Conservation (phyloP, 768 basidiomycete genomes). For the Tremella yokohamensis region DNA sequence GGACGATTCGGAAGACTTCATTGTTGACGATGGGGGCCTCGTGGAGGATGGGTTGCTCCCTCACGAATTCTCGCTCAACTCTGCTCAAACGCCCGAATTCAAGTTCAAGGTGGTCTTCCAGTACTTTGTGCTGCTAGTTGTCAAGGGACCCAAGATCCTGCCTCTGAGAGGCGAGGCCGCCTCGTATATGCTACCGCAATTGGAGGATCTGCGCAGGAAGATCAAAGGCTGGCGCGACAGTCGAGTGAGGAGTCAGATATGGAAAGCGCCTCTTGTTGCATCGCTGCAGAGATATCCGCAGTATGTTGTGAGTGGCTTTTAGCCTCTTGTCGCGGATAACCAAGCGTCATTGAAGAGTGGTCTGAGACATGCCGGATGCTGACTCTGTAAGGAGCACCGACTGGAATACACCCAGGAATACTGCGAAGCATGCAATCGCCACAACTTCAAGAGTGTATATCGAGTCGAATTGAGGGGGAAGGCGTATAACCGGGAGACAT, state of each 20-base stretch:
- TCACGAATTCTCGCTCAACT: conserved; percentile 43
- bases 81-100: conserved; percentile 61
- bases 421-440: conserved; percentile 74
- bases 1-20: conserved; percentile 44
- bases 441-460: conserved; percentile 34
- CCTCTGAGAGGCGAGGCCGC: conserved; percentile 27
- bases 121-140: conserved; percentile 76
- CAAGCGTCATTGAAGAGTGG: no score
- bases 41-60: conserved; percentile 48
- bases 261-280: conserved; percentile 68
- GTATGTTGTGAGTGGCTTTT: conserved; percentile 56
- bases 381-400: conserved; percentile 9
- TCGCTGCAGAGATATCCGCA: conserved; percentile 65
- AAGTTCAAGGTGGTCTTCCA: conserved; percentile 84
- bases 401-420: conserved; percentile 61
- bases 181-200: conserved; percentile 38
- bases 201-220: conserved; percentile 48
- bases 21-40: conserved; percentile 51
- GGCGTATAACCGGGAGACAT: conserved; percentile 70
- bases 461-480: conserved; percentile 63
- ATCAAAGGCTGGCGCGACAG: conserved; percentile 69
- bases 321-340: no score
- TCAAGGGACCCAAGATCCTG: conserved; percentile 48
- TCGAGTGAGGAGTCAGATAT: conserved; percentile 77
- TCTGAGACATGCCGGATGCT: not conserved